Evolutionary conservation across 192 early-diverging fungal species (phyloP), one percentile per base, ranked within the genome.

Genomic region (Entomortierella parvispora): DNA sequence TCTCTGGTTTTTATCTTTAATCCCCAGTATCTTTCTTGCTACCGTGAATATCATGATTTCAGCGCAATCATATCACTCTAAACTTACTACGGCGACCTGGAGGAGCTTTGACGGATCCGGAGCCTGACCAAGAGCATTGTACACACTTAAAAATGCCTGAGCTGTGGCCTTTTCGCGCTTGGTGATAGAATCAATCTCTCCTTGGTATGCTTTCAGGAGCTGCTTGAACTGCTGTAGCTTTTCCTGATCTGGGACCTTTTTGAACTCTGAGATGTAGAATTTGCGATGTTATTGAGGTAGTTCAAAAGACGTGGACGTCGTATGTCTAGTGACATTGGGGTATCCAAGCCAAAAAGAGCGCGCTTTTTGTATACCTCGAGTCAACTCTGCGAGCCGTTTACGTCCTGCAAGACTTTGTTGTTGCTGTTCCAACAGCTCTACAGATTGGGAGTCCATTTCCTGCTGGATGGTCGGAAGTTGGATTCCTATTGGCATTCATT

Each of bases 141-240:
- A 96, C 48, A 96, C 69, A 22, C 84, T 83, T 29, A 98, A 82
- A 66, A 96, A 98, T 18, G 87, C 86, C 46, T 88, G 90, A 56
- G 96, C 91, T 29, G 96, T 90, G 26, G 80, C 84, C 81, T 96
- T 96, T 49, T 93, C 90, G 43, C 95, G 79, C 65, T 90, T 90
- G 11, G 94, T 95, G 52, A 98, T 85, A 22, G 79, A 76, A 74
- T 98, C 96, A 60, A 98, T 98, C 80, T 98, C 96, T 60, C 84
- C 82, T 79, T 98, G 96, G 75, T 98, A 98, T 9, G 88, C 90
- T 72, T 92, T 94, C 9, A 97, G 75, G 3, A 97, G 85, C 8
- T 65, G 59, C 68, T 93, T 94, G 78, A 97, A 90, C 52, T 95
- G 89, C 14, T 80, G 79, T 20, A 92, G 63, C 82, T 95, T 97